These are phyloP conservation scores for Brettanomyces naardenensis DNA, from an alignment of 805 yeast species.

Conservation along the genomic window DNA sequence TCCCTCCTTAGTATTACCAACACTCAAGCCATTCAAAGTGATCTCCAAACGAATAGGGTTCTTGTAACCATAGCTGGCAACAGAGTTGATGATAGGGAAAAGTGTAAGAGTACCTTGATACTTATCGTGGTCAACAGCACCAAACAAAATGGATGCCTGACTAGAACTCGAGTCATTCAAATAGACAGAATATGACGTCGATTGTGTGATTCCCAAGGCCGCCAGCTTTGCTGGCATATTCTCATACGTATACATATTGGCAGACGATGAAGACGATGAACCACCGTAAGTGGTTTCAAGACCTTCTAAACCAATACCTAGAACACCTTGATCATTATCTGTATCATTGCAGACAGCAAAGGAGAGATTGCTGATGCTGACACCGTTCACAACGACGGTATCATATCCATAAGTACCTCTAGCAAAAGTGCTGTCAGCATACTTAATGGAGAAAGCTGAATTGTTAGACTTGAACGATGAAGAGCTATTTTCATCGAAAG, in stretches of 20 bases:
- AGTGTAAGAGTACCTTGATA: constrained; percentile 43
- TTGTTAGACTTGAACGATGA: constrained; percentile 31
- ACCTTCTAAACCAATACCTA: constrained; percentile 65
- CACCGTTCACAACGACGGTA: constrained; percentile 41
- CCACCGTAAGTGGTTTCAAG: constrained; percentile 54
- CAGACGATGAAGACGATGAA: constrained; percentile 3
- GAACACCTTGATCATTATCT: constrained; percentile 59
- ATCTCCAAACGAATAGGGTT: constrained; percentile 41
- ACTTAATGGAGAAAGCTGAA: constrained; percentile 34
- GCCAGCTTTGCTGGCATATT: constrained; percentile 62
- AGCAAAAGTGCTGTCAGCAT: constrained; percentile 43
- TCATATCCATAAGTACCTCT: constrained; percentile 58
- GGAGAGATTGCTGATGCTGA: constrained; percentile 41
- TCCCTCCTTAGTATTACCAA: constrained; percentile 13
- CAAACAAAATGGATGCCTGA: constrained; percentile 57
- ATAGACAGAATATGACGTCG: constrained; percentile 54
- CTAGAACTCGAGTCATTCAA: constrained; percentile 36
- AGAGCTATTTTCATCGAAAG: constrained; percentile 36
- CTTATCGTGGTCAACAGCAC: constrained; percentile 63
- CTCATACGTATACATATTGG: constrained; percentile 36
- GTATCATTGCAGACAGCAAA: constrained; percentile 70
- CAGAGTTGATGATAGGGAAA: constrained; percentile 43
- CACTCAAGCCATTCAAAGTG: constrained; percentile 34
- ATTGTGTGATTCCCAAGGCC: constrained; percentile 46
- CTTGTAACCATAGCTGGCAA: constrained; percentile 23